Conservation (phyloP, 495 filamentous ascomycete genomes). For the Tuber melanosporum region DNA sequence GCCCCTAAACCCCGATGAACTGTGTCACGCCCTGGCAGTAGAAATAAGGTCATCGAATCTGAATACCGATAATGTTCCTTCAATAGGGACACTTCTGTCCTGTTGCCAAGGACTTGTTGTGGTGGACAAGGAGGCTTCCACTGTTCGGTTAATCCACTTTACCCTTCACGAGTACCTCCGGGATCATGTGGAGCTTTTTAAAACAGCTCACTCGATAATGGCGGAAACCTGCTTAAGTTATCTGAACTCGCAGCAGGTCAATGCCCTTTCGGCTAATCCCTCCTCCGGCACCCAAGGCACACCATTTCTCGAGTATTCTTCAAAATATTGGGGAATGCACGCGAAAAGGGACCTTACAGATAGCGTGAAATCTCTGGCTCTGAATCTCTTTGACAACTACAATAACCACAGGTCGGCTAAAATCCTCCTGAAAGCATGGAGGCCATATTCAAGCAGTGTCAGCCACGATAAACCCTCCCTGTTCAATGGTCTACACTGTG, state of each 20-base stretch:
- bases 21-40: not conserved
- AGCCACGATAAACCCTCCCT: not conserved
- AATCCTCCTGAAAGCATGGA: not conserved
- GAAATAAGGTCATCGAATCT: not conserved
- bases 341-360: not conserved
- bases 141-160: not conserved
- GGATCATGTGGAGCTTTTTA: not conserved
- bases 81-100: not conserved
- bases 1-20: not conserved
- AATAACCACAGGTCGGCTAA: not conserved
- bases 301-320: not conserved
- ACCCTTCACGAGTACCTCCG: not conserved
- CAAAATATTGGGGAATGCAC: not conserved
- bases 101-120: not conserved
- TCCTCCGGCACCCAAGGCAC: not conserved
- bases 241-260: not conserved
- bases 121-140: not conserved
- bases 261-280: not conserved
- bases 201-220: not conserved
- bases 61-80: not conserved
- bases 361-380: not conserved
- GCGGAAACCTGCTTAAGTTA: not conserved
- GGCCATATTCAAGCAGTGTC: not conserved
- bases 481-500: not conserved
- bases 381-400: not conserved